A percentile compares a stretch with the other conserved stretches of the same genome.
These are phyloP conservation scores for Excoecaria cochinchinensis DNA, from an alignment of 345 rosid genomes.

Conservation along the genomic window DNA sequence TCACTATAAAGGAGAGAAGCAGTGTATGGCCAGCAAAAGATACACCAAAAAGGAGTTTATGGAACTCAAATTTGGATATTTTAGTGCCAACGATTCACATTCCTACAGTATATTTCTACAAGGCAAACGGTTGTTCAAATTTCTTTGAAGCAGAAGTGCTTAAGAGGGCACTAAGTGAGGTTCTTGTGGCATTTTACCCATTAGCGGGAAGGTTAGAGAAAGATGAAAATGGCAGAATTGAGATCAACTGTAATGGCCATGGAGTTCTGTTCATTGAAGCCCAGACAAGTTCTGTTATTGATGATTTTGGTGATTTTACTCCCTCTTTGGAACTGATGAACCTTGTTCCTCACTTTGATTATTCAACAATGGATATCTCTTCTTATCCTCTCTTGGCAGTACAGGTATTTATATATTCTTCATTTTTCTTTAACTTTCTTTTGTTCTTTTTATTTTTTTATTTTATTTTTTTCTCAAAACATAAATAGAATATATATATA, in stretches of 20 bases:
- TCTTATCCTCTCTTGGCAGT: conserved; percentile 24
- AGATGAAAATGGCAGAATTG: conserved; percentile 31
- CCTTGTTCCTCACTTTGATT: conserved; percentile 27
- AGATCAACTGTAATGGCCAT: conserved; percentile 32
- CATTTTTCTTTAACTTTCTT: neutral
- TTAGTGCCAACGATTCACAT: conserved; percentile 4
- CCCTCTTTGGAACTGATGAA: conserved; percentile 9
- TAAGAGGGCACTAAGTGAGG: conserved; percentile 29
- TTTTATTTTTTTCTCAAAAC: neutral
- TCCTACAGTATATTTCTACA: conserved; percentile 23
- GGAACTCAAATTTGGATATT: conserved; percentile 34
- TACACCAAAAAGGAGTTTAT: conserved; percentile 21
- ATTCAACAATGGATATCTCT: conserved; percentile 14
- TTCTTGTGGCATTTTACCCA: conserved; percentile 39
- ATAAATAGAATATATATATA: no score
- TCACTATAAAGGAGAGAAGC: conserved; percentile 14
- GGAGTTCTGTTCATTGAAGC: conserved; percentile 36
- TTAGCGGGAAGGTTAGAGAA: conserved; percentile 32
- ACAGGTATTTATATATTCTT: conserved; percentile 21
- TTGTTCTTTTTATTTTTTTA: neutral
- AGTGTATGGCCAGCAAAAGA: conserved; percentile 25
- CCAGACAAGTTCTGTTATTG: conserved; percentile 19
- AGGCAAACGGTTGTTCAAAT: conserved; percentile 9
- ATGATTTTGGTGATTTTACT: conserved; percentile 30
- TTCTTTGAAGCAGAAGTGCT: conserved; percentile 23